phyloP scores from a whole-genome alignment of 1,284 basidiomycete genomes.

The Schizopora paradoxa region DNA sequence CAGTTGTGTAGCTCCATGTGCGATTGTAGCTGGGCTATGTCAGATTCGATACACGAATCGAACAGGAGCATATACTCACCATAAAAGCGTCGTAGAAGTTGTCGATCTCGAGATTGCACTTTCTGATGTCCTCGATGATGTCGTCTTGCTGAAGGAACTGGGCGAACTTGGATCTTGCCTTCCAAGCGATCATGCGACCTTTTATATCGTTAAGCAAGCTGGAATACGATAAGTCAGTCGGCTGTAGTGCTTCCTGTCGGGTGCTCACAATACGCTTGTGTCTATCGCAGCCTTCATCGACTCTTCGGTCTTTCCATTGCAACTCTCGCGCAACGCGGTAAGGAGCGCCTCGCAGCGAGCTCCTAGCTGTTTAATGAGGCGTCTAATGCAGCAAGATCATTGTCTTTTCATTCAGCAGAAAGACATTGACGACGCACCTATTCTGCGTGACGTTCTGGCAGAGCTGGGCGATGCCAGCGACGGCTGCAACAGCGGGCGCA shows the following conservation, averaged over 20 bases:
- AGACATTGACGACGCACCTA: conserved; percentile 29
- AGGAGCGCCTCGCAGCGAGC: conserved; percentile 38
- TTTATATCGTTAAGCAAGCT: conserved; percentile 37
- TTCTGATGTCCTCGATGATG: conserved; percentile 37
- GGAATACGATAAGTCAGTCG: neutral
- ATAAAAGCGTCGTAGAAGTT: conserved; percentile 39
- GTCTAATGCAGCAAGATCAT: conserved; percentile 31
- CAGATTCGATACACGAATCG: neutral
- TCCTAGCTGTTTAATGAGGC: conserved; percentile 31
- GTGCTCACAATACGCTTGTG: conserved; percentile 26
- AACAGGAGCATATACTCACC: conserved; percentile 24
- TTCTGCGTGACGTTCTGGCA: conserved; percentile 44
- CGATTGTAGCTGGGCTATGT: conserved; percentile 37
- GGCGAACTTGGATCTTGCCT: conserved; percentile 30
- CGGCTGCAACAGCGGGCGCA: conserved; percentile 34
- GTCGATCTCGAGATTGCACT: conserved; percentile 36
- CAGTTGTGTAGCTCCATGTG: conserved; percentile 41
- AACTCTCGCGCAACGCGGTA: conserved; percentile 29
- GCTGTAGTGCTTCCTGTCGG: conserved; percentile 1
- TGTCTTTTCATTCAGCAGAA: conserved; percentile 6
- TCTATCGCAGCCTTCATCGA: conserved; percentile 24
- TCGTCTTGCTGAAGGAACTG: conserved; percentile 41
- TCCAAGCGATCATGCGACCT: conserved; percentile 37
- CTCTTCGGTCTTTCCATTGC: conserved; percentile 21
- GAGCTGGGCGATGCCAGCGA: conserved; percentile 38